phyloP scores from a whole-genome alignment of 805 yeast genomes.

The Starmerella vaccinii region DNA sequence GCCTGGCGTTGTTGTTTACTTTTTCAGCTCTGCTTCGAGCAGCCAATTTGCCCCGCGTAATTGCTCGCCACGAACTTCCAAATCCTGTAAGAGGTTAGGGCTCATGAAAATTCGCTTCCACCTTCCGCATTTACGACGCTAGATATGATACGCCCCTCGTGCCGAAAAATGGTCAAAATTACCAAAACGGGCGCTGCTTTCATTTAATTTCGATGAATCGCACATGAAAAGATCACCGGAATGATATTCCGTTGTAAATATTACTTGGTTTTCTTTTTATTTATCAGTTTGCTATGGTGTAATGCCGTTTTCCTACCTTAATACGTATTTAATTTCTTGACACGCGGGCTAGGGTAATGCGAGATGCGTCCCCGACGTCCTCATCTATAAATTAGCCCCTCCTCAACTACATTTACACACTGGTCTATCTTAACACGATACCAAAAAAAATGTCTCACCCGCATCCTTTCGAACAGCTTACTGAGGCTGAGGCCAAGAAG shows the following conservation, averaged over 20 bases:
- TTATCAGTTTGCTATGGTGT: background rate
- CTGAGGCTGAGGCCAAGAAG: slow-evolving; percentile 27
- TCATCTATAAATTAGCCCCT: background rate
- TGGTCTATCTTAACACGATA: background rate
- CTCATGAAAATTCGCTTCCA: background rate
- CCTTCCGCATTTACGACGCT: background rate
- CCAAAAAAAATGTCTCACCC: background rate
- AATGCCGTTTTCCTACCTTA: background rate
- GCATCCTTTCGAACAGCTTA: slow-evolving; percentile 32
- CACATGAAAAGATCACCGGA: too few species aligned
- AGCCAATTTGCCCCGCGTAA: background rate
- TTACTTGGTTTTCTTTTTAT: too few species aligned
- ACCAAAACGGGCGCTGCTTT: slow-evolving; percentile 2
- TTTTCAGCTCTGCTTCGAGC: too few species aligned
- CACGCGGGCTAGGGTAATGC: slow-evolving; percentile 1
- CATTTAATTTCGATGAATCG: too few species aligned
- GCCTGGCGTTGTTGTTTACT: background rate
- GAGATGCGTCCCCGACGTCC: background rate
- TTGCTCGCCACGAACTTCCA: background rate
- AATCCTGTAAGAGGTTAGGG: background rate
- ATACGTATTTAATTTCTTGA: background rate
- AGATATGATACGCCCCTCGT: background rate
- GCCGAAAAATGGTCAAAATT: background rate
- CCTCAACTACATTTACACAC: background rate
- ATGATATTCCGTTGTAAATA: too few species aligned